Evolutionary conservation across 2,329 filamentous ascomycete genomes (phyloP), one percentile per base, ranked within the genome.

Genomic region (Mycosphaerella sp.): DNA sequence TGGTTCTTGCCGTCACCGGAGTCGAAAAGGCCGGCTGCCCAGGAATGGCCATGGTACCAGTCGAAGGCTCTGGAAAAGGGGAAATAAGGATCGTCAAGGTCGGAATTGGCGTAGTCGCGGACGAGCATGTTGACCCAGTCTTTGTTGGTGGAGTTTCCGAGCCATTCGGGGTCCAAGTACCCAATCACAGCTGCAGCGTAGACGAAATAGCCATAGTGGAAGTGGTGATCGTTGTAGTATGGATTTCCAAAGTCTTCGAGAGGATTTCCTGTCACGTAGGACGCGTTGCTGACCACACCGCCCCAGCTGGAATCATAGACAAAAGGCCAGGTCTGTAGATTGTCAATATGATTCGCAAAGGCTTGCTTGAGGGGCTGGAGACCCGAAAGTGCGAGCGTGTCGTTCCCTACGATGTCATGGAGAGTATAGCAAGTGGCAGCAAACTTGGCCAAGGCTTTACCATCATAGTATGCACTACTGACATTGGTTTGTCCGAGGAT

Each of bases 21-120:
- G 55, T 86, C 79, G 62, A 81, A 87, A 4, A 91, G 71, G 1
- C 87, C 87, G 49, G 88, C 89, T 2, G 91, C 91, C 89, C 91
- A 96, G 52, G 85, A 89, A 75, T 97, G 93, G 1, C 91, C 93
- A 64, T 94, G 83, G 68, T 84, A 97, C 88, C 89, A 96, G 70
- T 97, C 93, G 64, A 96, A 97, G 50, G 76, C 81, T 43, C 93
- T 81, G 55, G 79, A 90, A 59, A 88, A 84, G 0, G 91, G 90
- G 68, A 94, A 97, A 61, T 81, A 81, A 25, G 77, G 74, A 65
- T 95, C 90, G 14, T 77, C 67, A 2, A 75, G 65, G 59, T 80
- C 84, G 0, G 89, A 84, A 68, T 95, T 95, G 41, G 89, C 85
- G 43, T 75, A 81, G 62, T 98, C 93, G 52, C 93, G 85, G 43